Base-by-base conservation (phyloP, 2,329 filamentous ascomycete species). In the Botrytis byssoidea region DNA sequence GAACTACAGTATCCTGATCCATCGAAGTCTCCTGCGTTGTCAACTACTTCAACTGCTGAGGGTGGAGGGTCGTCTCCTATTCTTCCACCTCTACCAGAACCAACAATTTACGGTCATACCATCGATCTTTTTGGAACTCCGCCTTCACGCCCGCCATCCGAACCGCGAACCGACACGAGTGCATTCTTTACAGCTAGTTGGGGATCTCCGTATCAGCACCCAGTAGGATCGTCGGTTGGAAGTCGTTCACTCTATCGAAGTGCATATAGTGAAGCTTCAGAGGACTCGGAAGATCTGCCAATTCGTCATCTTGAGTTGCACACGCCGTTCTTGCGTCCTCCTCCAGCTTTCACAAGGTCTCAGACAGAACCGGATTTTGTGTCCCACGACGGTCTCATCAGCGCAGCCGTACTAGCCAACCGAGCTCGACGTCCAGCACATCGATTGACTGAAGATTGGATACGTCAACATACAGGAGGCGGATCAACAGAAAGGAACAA, bases 141-240 rank as follows among this genome's bases (percentile, higher is more conserved):
- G 35, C 78, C 81, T 9, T 82, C 88, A 63, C 74, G 72, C 35
- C 64, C 71, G 9, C 63, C 51, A n/a, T 73, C 60, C 25, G 60
- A 71, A 61, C 57, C 55, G 73, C 76, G 55, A 73, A 78, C 77
- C 37, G 78, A 79, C 22, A 79, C 84, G 85, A 77, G 80, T 80
- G 75, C 81, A 75, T 90, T 88, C 82, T 86, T 87, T 75, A 96
- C 93, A 65, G 92, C 94, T 67, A 95, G 92, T 81, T 97, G 95
- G 94, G 95, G 95, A 73, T 97, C 94, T 71, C 95, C 95, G 35
- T 97, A 97, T 83, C 91, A 92, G 72, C 87, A 87, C 75, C 88
- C 91, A 57, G 85, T 86, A 20, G 61, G 51, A 44, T 68, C 63
- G 25, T 65, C 69, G 16, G 48, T 48, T n/a, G 71, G 74, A 29